Evolutionary conservation across 441 rosid genomes (phyloP).

Genomic region (Populus hybrid): DNA sequence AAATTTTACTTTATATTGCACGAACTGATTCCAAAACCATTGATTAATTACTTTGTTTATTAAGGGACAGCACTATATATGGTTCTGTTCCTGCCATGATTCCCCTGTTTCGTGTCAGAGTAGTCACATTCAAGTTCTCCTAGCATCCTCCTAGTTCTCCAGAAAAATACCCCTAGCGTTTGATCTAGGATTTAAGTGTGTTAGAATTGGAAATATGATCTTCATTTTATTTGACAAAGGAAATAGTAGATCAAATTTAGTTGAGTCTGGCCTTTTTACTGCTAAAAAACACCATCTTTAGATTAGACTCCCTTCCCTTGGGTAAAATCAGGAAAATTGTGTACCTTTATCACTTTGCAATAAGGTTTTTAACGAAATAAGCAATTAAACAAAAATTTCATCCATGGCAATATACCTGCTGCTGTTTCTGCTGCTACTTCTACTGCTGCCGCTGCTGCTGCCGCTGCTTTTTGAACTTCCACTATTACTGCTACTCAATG

Average conservation of each 20-base stretch:
- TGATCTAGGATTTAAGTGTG: not conserved
- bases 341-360: not conserved
- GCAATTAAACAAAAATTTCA: not conserved
- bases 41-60: not conserved
- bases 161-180: not conserved
- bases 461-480: conserved; percentile 50
- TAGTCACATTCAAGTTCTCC: not conserved
- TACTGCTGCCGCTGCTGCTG: conserved; percentile 33
- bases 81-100: not conserved
- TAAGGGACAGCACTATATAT: not conserved
- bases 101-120: not conserved
- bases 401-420: conserved; percentile 24
- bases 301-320: not conserved
- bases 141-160: not conserved
- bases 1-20: not conserved
- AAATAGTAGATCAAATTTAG: not conserved
- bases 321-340: not conserved
- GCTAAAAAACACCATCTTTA: not conserved
- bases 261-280: not conserved
- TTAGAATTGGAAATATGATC: not conserved
- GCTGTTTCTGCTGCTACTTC: conserved; percentile 37
- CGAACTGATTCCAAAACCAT: not conserved
- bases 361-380: not conserved
- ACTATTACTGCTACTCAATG: conserved; percentile 36
- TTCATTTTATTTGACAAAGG: too few relatives aligned